Conservation (phyloP, 768 basidiomycete genomes). For the Boletus insuetus region DNA sequence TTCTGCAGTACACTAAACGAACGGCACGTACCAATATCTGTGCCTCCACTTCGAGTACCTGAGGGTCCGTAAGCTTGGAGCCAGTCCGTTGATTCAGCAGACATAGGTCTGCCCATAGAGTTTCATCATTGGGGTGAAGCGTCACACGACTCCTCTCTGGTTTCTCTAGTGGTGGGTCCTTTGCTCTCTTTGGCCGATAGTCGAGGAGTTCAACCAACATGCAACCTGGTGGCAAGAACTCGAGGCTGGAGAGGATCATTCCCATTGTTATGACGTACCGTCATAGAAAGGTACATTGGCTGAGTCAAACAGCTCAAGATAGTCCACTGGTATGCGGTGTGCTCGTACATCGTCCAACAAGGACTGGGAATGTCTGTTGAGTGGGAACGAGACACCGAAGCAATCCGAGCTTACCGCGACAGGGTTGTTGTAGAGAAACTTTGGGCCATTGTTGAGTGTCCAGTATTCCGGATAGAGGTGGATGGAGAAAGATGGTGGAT, state of each 20-base stretch:
- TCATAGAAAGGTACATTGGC: conserved; percentile 79
- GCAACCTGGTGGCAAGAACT: conserved; percentile 50
- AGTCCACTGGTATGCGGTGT: conserved; percentile 82
- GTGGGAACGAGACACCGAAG: not conserved
- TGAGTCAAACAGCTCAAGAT: conserved; percentile 74
- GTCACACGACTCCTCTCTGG: conserved; percentile 69
- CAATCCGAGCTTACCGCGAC: conserved; percentile 48
- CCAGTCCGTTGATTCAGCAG: conserved; percentile 58
- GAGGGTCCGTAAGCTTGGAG: conserved; percentile 63
- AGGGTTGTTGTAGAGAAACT: conserved; percentile 79
- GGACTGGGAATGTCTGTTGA: conserved; percentile 43
- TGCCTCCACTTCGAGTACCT: conserved; percentile 73
- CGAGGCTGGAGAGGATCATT: not conserved
- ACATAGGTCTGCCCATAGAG: conserved; percentile 78
- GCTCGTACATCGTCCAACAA: conserved; percentile 81
- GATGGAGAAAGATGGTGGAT: conserved; percentile 73
- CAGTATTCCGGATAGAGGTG: conserved; percentile 79
- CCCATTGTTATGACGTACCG: conserved; percentile 44
- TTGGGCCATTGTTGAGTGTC: conserved; percentile 77
- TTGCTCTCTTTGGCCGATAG: conserved; percentile 58
- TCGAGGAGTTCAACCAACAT: conserved; percentile 84
- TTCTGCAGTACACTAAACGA: not conserved
- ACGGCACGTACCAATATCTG: conserved; percentile 56
- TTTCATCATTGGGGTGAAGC: conserved; percentile 74
- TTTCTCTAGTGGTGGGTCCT: conserved; percentile 55